Conservation (phyloP, 805 yeast genomes). For the Pachysolen tannophilus region DNA sequence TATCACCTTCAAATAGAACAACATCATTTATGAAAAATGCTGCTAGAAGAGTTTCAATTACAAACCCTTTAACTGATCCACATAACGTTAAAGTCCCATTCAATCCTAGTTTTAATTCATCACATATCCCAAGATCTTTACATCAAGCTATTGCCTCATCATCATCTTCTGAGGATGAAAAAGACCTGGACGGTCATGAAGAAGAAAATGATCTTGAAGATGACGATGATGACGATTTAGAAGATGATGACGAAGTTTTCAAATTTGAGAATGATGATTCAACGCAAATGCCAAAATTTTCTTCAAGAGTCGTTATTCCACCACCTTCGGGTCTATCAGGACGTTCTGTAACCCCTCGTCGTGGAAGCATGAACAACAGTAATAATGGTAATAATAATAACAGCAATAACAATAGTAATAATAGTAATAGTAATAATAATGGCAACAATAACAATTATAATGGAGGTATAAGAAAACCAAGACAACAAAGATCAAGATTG, state of each 20-base stretch:
- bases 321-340: conserved; percentile 2
- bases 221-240: conserved; percentile 22
- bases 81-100: conserved; percentile 40
- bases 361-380: conserved; percentile 3
- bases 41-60: conserved; percentile 42
- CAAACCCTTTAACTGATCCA: conserved; percentile 33
- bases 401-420: conserved; percentile 4
- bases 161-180: conserved; percentile 20
- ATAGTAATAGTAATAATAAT: conserved; percentile 10
- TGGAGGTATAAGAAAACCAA: conserved; percentile 26
- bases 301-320: conserved; percentile 1
- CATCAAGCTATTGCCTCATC: conserved; percentile 32
- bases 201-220: conserved; percentile 34
- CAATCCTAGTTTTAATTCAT: conserved; percentile 24
- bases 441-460: conserved; percentile 3
- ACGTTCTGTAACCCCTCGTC: background rate
- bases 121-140: no score
- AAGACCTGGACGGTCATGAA: conserved; percentile 21
- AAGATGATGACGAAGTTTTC: conserved; percentile 24
- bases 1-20: conserved; percentile 2
- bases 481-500: conserved; percentile 24
- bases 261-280: conserved; percentile 3
- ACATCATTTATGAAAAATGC: conserved; percentile 3
- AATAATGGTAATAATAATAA: background rate
- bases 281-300: conserved; percentile 4